These are phyloP conservation scores for Tuber calosporum DNA, from an alignment of 495 filamentous ascomycete genomes.

Conservation along the genomic window DNA sequence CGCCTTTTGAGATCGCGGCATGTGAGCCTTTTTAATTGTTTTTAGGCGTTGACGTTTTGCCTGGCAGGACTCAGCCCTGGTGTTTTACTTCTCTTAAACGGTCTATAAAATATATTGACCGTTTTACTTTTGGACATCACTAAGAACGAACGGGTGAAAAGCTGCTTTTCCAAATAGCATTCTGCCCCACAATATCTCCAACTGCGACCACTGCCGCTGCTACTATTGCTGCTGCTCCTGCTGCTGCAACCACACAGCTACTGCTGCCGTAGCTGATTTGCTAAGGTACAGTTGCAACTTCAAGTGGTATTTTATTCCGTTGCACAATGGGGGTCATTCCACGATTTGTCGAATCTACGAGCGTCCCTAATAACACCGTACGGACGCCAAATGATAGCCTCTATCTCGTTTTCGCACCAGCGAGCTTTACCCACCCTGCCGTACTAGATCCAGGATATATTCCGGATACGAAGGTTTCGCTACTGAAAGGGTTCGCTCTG, in stretches of 20 bases:
- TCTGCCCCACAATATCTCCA: neutral
- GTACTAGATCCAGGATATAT: neutral
- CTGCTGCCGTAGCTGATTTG: neutral
- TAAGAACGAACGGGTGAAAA: neutral
- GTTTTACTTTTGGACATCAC: neutral
- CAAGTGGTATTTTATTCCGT: neutral
- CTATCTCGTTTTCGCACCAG: neutral
- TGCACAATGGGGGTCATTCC: neutral
- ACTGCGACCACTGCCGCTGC: neutral
- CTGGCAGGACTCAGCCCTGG: neutral
- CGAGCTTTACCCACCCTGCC: neutral
- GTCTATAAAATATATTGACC: neutral
- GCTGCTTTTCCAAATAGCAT: neutral
- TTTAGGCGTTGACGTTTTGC: neutral
- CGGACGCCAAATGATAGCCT: neutral
- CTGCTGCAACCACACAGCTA: neutral
- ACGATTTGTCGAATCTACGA: neutral
- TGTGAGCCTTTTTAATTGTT: neutral
- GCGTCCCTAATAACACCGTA: neutral
- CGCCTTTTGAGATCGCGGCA: neutral
- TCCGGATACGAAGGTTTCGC: neutral
- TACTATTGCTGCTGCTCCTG: neutral
- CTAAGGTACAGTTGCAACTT: neutral
- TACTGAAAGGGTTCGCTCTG: neutral
- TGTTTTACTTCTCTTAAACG: neutral